These are phyloP conservation scores for Talaromyces sp. DNA, from an alignment of 2,329 filamentous ascomycete species.

Conservation along the genomic window DNA sequence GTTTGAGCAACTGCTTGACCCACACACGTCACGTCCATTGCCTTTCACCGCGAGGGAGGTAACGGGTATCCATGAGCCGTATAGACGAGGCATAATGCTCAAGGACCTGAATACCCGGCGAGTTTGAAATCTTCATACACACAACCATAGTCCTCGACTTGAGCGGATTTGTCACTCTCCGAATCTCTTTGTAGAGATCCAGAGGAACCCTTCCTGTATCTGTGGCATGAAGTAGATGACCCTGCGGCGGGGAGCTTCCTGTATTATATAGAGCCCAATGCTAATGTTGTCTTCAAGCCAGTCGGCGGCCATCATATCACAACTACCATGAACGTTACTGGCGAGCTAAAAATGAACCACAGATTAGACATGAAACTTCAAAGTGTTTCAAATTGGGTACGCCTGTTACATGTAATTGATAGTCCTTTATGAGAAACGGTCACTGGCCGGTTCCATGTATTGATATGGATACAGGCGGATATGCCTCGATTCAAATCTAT, in stretches of 20 bases:
- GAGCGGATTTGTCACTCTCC: background rate
- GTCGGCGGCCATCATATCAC: background rate
- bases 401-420: background rate
- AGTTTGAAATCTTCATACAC: background rate
- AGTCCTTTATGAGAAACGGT: background rate
- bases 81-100: background rate
- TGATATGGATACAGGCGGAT: too few species aligned
- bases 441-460: too few species aligned
- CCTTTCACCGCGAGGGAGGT: background rate
- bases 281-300: background rate
- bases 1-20: background rate
- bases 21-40: background rate
- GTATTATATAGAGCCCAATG: background rate
- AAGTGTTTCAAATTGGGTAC: background rate
- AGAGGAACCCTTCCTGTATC: background rate
- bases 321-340: background rate
- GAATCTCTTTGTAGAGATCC: background rate
- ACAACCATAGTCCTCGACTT: background rate
- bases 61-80: background rate
- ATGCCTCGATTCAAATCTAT: too few species aligned
- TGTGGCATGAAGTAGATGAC: background rate
- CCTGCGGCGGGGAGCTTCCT: background rate
- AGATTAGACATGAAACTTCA: background rate
- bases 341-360: background rate
- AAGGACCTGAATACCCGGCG: background rate